A percentile compares a stretch with the other conserved stretches of the same genome.
Evolutionary conservation across 176 grass and related monocot genomes (phyloP).

Genomic region (Hordeum marinum): DNA sequence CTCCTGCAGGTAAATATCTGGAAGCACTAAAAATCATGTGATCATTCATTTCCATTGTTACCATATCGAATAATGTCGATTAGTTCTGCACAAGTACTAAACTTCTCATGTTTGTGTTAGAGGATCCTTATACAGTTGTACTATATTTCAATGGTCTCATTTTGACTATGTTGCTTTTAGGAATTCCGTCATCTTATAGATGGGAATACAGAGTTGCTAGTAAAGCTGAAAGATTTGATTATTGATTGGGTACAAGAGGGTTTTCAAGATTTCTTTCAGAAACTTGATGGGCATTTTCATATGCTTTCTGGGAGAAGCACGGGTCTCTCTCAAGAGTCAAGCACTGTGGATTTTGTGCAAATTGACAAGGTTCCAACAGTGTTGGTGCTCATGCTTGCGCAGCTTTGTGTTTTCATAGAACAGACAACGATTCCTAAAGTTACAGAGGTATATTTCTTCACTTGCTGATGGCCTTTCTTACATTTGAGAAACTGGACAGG

Average conservation of each 20-base stretch:
- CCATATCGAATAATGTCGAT: conserved; percentile 11
- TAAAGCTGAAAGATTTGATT: conserved; percentile 82
- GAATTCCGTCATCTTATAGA: conserved; percentile 88
- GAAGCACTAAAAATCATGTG: not conserved
- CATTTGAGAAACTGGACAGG: not conserved
- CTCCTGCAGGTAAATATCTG: conserved; percentile 68
- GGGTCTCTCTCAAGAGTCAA: conserved; percentile 37
- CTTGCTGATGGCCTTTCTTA: conserved; percentile 18
- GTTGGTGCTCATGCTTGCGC: conserved; percentile 76
- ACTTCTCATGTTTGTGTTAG: not conserved
- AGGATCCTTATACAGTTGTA: not conserved
- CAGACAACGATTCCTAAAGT: conserved; percentile 88
- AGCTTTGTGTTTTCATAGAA: conserved; percentile 91
- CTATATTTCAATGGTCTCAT: conserved; percentile 26
- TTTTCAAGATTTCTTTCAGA: conserved; percentile 95
- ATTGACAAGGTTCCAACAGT: conserved; percentile 71
- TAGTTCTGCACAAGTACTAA: conserved; percentile 15
- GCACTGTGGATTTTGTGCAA: conserved; percentile 39
- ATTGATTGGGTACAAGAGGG: conserved; percentile 99
- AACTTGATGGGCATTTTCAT: conserved; percentile 82
- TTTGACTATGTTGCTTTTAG: conserved; percentile 40
- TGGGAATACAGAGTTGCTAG: conserved; percentile 75
- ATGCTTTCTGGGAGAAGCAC: conserved; percentile 79
- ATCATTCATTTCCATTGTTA: not conserved
- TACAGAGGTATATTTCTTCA: conserved; percentile 62